Conservation (phyloP, 768 basidiomycete species). For the Collybia mongolica region DNA sequence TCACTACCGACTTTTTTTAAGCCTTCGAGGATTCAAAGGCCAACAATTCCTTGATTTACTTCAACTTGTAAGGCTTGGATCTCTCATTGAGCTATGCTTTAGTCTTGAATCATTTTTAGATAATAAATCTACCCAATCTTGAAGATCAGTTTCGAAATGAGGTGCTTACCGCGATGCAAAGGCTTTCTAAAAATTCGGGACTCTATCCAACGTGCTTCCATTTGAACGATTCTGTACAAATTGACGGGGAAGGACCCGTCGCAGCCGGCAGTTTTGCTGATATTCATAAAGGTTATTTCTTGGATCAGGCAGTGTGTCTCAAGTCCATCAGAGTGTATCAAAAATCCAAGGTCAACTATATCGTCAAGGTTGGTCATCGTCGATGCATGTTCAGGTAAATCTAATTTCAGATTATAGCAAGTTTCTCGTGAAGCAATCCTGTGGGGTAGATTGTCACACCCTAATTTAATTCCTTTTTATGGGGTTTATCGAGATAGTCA, state of each 20-base stretch:
- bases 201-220: conserved; percentile 9
- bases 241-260: neutral
- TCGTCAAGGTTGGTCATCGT: conserved; percentile 5
- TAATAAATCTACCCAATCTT: too few species aligned
- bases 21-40: too few species aligned
- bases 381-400: too few species aligned
- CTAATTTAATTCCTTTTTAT: conserved; percentile 31
- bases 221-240: neutral
- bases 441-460: conserved; percentile 12
- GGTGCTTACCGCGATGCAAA: conserved; percentile 9
- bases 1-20: too few species aligned
- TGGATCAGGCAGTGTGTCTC: conserved; percentile 1
- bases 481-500: conserved; percentile 31
- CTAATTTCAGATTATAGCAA: neutral
- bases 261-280: conserved; percentile 8
- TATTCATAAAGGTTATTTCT: neutral
- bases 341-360: neutral
- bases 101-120: too few species aligned
- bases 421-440: conserved; percentile 8
- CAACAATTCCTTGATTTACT: too few species aligned
- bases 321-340: conserved; percentile 7
- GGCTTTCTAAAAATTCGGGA: conserved; percentile 1
- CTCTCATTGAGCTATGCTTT: too few species aligned
- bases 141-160: neutral
- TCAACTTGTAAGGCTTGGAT: too few species aligned